Percentiles rank a stretch among this genome's conserved stretches.
Evolutionary conservation across 306 rosid species (phyloP).

Genomic region (Quercus aquifolioides): DNA sequence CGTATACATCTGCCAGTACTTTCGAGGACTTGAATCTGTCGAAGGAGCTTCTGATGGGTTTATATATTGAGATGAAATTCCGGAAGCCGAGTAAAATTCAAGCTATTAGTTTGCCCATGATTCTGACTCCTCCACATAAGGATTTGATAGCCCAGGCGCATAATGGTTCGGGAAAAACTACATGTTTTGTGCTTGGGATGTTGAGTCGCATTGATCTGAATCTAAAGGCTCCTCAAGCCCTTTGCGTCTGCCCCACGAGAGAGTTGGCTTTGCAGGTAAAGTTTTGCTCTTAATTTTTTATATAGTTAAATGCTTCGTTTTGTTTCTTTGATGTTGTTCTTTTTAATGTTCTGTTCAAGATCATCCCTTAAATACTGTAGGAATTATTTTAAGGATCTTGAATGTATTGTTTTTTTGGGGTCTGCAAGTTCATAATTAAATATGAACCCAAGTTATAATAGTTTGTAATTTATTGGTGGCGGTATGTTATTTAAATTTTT

Average conservation of each 20-base stretch:
- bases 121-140: slow-evolving; percentile 64
- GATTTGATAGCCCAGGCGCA: slow-evolving; percentile 93
- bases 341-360: too few species aligned
- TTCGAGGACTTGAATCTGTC: slow-evolving; percentile 71
- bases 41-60: slow-evolving; percentile 68
- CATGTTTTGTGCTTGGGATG: slow-evolving; percentile 96
- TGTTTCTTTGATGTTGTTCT: neutral
- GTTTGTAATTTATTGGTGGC: neutral
- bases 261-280: slow-evolving; percentile 85
- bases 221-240: slow-evolving; percentile 74
- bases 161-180: slow-evolving; percentile 93
- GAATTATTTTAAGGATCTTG: too few species aligned
- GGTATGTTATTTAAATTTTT: too few species aligned
- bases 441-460: too few species aligned
- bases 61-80: slow-evolving; percentile 83
- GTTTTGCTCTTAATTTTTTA: neutral
- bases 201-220: slow-evolving; percentile 78
- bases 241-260: slow-evolving; percentile 87
- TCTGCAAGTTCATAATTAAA: too few species aligned
- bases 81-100: slow-evolving; percentile 89
- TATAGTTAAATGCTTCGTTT: neutral
- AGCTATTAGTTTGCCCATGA: slow-evolving; percentile 86
- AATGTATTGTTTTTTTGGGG: too few species aligned
- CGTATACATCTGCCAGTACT: slow-evolving; percentile 71
- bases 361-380: too few species aligned